phyloP scores from a whole-genome alignment of 768 basidiomycete species.

The Antrodiella citrinella region DNA sequence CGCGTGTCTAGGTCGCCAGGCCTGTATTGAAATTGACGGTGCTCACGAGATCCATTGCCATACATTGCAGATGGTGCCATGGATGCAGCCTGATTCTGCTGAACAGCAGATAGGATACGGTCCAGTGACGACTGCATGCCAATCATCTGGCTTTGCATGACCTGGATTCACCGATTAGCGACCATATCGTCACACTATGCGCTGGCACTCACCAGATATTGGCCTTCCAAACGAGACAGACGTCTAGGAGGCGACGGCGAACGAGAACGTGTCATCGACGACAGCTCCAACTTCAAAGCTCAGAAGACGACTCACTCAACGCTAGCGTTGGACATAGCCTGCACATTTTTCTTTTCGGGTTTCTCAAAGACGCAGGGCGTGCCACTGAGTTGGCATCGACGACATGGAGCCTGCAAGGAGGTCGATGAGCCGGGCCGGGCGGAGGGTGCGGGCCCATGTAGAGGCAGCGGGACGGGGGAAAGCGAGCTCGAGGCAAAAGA shows the following conservation, averaged over 20 bases:
- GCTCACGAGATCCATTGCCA: conserved; percentile 4
- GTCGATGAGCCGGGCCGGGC: conserved; percentile 58
- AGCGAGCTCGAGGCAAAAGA: background rate
- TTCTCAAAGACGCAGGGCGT: conserved; percentile 83
- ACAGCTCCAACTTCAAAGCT: conserved; percentile 5
- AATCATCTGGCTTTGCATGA: conserved; percentile 92
- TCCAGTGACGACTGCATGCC: conserved; percentile 88
- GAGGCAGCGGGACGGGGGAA: conserved; percentile 40
- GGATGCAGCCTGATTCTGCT: conserved; percentile 27
- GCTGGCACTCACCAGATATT: conserved; percentile 56
- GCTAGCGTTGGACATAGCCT: conserved; percentile 51
- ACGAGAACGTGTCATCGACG: conserved; percentile 15
- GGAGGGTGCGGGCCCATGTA: conserved; percentile 53
- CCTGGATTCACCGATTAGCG: conserved; percentile 31
- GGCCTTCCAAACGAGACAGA: conserved; percentile 76
- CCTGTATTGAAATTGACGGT: background rate
- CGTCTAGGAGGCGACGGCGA: conserved; percentile 38
- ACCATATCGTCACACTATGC: background rate
- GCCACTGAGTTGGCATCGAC: conserved; percentile 79
- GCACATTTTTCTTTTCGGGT: conserved; percentile 77
- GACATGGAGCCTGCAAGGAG: conserved; percentile 67
- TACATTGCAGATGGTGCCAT: conserved; percentile 11
- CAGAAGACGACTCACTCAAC: conserved; percentile 52
- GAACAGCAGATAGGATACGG: conserved; percentile 68
- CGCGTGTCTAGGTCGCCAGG: conserved; percentile 2